Evolutionary conservation across 352 stramenopile genomes (phyloP).

Genomic region (Thalassiosira delicatula): DNA sequence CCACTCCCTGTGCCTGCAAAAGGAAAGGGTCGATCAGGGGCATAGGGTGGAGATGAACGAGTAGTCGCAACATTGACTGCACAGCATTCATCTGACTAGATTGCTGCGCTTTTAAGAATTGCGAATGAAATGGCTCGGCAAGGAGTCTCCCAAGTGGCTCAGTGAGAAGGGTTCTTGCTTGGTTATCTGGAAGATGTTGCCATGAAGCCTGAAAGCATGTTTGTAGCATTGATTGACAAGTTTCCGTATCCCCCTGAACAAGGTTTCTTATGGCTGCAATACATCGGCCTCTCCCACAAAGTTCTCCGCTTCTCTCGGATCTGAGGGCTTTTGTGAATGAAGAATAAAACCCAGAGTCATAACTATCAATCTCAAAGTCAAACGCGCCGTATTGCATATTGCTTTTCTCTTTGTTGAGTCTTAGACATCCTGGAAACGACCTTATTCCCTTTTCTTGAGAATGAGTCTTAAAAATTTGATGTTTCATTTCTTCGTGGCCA

Average conservation of each 20-base stretch:
- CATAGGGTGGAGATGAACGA: slow-evolving; percentile 67
- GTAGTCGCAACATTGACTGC: slow-evolving; percentile 69
- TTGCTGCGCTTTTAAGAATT: slow-evolving; percentile 69
- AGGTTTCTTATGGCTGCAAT: slow-evolving; percentile 69
- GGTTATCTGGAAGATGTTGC: slow-evolving; percentile 61
- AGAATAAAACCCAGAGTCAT: slow-evolving; percentile 33
- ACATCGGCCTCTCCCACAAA: slow-evolving; percentile 54
- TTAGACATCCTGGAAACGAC: slow-evolving; percentile 30
- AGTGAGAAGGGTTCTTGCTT: slow-evolving; percentile 63
- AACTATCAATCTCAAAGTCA: slow-evolving; percentile 21
- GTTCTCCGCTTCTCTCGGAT: slow-evolving; percentile 48
- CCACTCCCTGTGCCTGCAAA: slow-evolving; percentile 70
- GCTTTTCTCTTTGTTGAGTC: slow-evolving; percentile 14
- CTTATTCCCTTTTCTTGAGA: neutral
- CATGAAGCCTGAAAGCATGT: slow-evolving; percentile 71
- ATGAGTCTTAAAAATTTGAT: slow-evolving; percentile 34
- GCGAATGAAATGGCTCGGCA: slow-evolving; percentile 73
- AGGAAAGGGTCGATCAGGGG: slow-evolving; percentile 75
- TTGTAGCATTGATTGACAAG: slow-evolving; percentile 72
- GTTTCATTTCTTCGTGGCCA: slow-evolving; percentile 2
- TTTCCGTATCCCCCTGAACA: slow-evolving; percentile 64
- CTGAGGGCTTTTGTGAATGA: slow-evolving; percentile 51
- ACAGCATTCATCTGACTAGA: slow-evolving; percentile 67
- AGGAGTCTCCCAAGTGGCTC: slow-evolving; percentile 75
- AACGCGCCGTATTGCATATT: neutral